Evolutionary conservation across 2,329 filamentous ascomycete genomes (phyloP), one percentile per base, ranked within the genome.

Genomic region (Volutella citrinella): DNA sequence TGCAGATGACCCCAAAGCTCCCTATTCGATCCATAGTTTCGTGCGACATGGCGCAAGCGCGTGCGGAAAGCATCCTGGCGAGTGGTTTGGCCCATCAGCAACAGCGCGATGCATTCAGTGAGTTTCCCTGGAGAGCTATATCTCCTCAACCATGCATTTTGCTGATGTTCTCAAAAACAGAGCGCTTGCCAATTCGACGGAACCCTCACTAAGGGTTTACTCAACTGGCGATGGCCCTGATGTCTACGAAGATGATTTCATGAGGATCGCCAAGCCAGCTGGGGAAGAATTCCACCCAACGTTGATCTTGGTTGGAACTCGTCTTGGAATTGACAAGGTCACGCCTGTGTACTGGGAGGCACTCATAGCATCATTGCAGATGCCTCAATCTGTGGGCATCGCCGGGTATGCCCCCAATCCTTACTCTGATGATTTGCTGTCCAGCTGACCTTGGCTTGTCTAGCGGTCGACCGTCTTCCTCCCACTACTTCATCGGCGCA

Each of bases 21-120:
- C 89, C 1, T 97, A 95, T 57, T 97, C 91, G 2, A 88, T 98
- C 49, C 93, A 98, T 55, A 87, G 83, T 42, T 98, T 98, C 54
- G 93, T 98, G 21, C 74, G 82, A 33, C 85, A 95, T 51, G 93
- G 93, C 13, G 89, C 89, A 16, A 72, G 76, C 21, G 83, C 84
- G 4, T 98, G 93, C 61, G 90, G 88, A 5, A 97, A 95, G 63
- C 87, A 94, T 54, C 93, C 93, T 0, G 93, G 93, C 22, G 88
- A 97, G 64, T 98, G 93, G 93, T 98, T 98, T 64, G 93, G 93
- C 0, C 93, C 93, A n/a, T 96, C 89, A 13, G 93, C 93, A 7
- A 94, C 93, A 9, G 90, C 93, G 28, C 80, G 84, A 36, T 97
- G 93, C 60, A 96, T 98, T 48, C 84, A 93, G 89, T 94, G 68